A percentile compares a stretch with the other conserved stretches of the same genome.
Evolutionary conservation across 2,329 filamentous ascomycete species (phyloP).

Genomic region (Helotiales sp.): DNA sequence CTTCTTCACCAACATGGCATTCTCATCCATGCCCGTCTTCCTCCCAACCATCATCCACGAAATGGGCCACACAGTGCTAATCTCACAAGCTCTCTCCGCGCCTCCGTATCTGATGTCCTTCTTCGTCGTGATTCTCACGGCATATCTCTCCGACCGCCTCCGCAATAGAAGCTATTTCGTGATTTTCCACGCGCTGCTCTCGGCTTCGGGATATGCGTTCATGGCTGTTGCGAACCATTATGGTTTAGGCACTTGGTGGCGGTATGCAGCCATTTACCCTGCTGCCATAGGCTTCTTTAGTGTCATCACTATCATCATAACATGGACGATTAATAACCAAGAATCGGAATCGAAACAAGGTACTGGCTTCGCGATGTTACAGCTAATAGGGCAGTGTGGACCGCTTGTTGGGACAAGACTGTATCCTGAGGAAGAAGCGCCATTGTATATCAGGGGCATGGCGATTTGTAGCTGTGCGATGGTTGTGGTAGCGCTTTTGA

Average conservation of each 20-base stretch:
- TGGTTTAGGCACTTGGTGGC: slow-evolving; percentile 51
- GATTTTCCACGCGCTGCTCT: slow-evolving; percentile 70
- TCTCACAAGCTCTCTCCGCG: slow-evolving; percentile 78
- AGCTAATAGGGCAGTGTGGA: slow-evolving; percentile 64
- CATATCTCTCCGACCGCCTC: slow-evolving; percentile 71
- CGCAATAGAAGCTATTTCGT: slow-evolving; percentile 69
- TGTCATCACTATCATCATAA: slow-evolving; percentile 82
- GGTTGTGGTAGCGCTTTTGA: slow-evolving; percentile 51
- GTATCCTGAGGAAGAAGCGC: slow-evolving; percentile 56
- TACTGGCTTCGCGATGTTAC: slow-evolving; percentile 78
- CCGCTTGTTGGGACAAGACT: slow-evolving; percentile 56
- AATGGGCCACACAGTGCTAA: slow-evolving; percentile 72
- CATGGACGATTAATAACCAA: slow-evolving; percentile 91
- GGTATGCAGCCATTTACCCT: slow-evolving; percentile 80
- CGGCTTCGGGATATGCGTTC: slow-evolving; percentile 62
- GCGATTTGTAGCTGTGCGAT: slow-evolving; percentile 55
- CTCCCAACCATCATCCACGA: slow-evolving; percentile 78
- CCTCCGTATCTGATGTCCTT: slow-evolving; percentile 84
- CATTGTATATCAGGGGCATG: slow-evolving; percentile 56
- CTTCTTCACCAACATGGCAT: slow-evolving; percentile 86
- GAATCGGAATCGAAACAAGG: slow-evolving; percentile 70
- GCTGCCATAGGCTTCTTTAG: slow-evolving; percentile 82
- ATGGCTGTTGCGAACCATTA: slow-evolving; percentile 63
- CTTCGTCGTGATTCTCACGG: slow-evolving; percentile 70
- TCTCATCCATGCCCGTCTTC: slow-evolving; percentile 86